Evolutionary conservation across 495 filamentous ascomycete genomes (phyloP).

Genomic region (Penicillium coprophilum): DNA sequence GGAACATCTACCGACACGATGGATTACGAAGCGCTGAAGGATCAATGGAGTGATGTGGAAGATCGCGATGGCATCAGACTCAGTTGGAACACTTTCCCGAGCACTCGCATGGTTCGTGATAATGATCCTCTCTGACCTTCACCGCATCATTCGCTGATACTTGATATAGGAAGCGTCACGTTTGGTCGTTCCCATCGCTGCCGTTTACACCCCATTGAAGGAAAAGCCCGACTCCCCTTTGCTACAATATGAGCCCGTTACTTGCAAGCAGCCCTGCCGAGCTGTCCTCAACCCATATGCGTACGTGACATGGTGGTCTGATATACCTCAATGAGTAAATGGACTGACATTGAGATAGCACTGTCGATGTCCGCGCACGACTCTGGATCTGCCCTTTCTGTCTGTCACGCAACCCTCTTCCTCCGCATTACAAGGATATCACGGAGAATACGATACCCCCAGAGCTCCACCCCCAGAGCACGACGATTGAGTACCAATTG

Average conservation of each 20-base stretch:
- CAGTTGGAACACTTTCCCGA: constrained; percentile 99
- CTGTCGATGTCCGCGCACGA: constrained; percentile 90
- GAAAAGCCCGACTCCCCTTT: constrained; percentile 88
- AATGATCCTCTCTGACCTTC: constrained; percentile 1
- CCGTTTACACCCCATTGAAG: constrained; percentile 94
- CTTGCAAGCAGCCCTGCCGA: constrained; percentile 94
- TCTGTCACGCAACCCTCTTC: constrained; percentile 89
- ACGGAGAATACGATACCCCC: constrained; percentile 91
- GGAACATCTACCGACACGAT: constrained; percentile 46
- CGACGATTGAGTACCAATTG: constrained; percentile 96
- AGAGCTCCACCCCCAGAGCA: constrained; percentile 89
- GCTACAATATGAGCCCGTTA: constrained; percentile 94
- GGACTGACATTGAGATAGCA: constrained; percentile 53
- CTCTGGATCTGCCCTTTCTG: constrained; percentile 99
- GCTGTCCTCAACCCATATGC: constrained; percentile 97
- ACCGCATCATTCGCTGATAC: constrained; percentile 27
- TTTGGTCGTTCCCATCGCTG: constrained; percentile 95
- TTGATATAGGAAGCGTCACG: constrained; percentile 82
- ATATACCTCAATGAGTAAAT: constrained; percentile 5
- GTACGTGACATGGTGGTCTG: constrained; percentile 48
- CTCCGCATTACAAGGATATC: constrained; percentile 99
- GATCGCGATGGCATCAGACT: constrained; percentile 95
- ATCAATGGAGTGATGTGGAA: constrained; percentile 96
- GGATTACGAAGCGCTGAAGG: constrained; percentile 84
- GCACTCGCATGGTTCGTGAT: constrained; percentile 83